These are phyloP conservation scores for Rubia peregrina DNA, from an alignment of 305 asterid species.

Conservation along the genomic window DNA sequence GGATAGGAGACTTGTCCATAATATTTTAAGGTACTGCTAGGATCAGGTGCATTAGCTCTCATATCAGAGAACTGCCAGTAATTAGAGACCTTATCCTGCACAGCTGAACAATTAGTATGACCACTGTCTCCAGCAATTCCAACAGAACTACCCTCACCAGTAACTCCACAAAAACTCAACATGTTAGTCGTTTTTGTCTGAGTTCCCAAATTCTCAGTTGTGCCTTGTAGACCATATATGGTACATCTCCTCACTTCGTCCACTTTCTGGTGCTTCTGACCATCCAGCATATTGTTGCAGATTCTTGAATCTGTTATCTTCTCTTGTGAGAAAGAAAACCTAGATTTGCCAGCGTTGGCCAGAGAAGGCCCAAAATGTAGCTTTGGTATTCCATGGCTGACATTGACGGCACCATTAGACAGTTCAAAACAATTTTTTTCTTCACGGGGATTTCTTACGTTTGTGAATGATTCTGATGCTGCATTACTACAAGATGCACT, in stretches of 20 bases:
- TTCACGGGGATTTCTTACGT: slow-evolving; percentile 22
- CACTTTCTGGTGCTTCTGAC: slow-evolving; percentile 22
- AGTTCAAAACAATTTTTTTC: slow-evolving; percentile 22
- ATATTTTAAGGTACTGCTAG: slow-evolving; percentile 26
- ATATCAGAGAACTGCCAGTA: slow-evolving; percentile 23
- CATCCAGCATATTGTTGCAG: slow-evolving; percentile 16
- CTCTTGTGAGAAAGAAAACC: slow-evolving; percentile 24
- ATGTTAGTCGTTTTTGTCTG: slow-evolving; percentile 21
- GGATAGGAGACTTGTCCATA: slow-evolving; percentile 25
- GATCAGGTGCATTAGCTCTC: slow-evolving; percentile 24
- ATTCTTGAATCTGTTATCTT: slow-evolving; percentile 23
- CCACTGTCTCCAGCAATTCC: slow-evolving; percentile 26
- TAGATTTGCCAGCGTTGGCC: slow-evolving; percentile 23
- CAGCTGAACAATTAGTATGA: slow-evolving; percentile 24
- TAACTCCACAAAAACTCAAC: slow-evolving; percentile 24
- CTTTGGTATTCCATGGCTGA: slow-evolving; percentile 25
- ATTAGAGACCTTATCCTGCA: slow-evolving; percentile 24
- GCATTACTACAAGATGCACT: slow-evolving; percentile 19
- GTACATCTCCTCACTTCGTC: slow-evolving; percentile 24
- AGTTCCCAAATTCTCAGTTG: slow-evolving; percentile 27
- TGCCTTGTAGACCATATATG: slow-evolving; percentile 24
- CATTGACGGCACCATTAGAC: slow-evolving; percentile 21
- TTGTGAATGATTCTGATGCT: slow-evolving; percentile 25
- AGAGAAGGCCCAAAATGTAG: slow-evolving; percentile 21
- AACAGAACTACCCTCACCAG: slow-evolving; percentile 23